These are phyloP conservation scores for Fulvia fulva DNA, from an alignment of 2,329 filamentous ascomycete genomes.

Conservation along the genomic window DNA sequence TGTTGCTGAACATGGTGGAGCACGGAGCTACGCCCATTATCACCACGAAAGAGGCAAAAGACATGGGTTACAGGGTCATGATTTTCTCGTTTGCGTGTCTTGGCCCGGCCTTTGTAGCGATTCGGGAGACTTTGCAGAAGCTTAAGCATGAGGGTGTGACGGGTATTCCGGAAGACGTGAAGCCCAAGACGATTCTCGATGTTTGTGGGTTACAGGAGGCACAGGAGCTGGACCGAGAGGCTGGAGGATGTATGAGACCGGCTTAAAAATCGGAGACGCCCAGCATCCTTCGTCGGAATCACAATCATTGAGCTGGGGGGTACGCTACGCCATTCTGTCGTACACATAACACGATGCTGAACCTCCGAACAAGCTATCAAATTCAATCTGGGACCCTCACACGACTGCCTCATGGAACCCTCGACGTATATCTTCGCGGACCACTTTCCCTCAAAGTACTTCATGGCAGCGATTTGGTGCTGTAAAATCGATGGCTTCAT, in stretches of 20 bases:
- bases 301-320: no score
- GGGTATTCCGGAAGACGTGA: slow-evolving; percentile 8
- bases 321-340: no score
- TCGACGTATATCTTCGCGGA: no score
- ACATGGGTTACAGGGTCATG: slow-evolving; percentile 54
- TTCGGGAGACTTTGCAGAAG: slow-evolving; percentile 11
- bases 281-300: no score
- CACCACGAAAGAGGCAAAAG: slow-evolving; percentile 48
- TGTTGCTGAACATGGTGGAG: slow-evolving; percentile 55
- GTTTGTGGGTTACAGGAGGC: slow-evolving; percentile 14
- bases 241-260: slow-evolving; percentile 11
- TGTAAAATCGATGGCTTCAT: no score
- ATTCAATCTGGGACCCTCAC: no score
- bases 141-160: slow-evolving; percentile 15
- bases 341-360: no score
- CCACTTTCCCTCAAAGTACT: no score
- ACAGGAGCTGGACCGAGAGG: slow-evolving; percentile 9
- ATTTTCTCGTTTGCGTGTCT: slow-evolving; percentile 39
- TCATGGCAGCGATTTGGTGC: no score
- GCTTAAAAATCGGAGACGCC: no score
- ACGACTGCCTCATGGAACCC: no score
- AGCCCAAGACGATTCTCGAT: slow-evolving; percentile 15
- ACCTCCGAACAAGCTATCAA: no score
- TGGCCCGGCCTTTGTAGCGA: slow-evolving; percentile 12
- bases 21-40: slow-evolving; percentile 54